Base-by-base conservation (phyloP, 2,329 filamentous ascomycete species). In the Basipetospora sp. region DNA sequence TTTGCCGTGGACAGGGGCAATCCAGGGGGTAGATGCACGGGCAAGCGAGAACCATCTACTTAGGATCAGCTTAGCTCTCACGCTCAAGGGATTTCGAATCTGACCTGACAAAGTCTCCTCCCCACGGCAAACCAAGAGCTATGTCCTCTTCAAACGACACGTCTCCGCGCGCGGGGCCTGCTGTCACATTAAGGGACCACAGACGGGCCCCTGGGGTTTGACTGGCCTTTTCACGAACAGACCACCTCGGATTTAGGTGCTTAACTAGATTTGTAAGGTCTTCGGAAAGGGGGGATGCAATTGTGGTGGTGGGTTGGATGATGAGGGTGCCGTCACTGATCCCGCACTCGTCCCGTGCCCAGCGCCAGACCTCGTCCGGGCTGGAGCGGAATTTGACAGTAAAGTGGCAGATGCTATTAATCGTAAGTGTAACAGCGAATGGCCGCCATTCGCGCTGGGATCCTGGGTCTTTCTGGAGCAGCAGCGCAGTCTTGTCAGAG, bases 1-100 rank as follows among this genome's bases (percentile, higher is more conserved):
- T 43, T 71, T 75, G 10, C 87, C 87, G 53, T 94, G 87, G 28
- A 85, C 67, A n/a, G 88, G 88, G 6, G 80, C 84, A 9, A 94
- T 62, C 88, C 88, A 96, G 2, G 86, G 80, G 25, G 69, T 71
- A 74, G 78, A 90, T 3, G 83, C 64, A 14, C 86, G 74, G 4
- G 92, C 77, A 10, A 94, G 59, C 6, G 83, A 75, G 53, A 94
- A 88, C 75, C 85, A 93, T 47, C 80, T 74, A 36, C 34, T 5
- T 51, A 31, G 14, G 13, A 33, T 39, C 25, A 39, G 36, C 36
- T 10, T 25, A 25, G 10, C 15, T 26, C 6, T 16, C n/a, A 37
- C 5, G 17, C 13, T 19, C 16, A 16, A 27, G 11, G 6, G 20
- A 19, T 20, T 25, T 13, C 17, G 15, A 11, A 19, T 34, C 58